These are phyloP conservation scores for Gnomoniopsis smithogilvyi DNA, from an alignment of 2,329 filamentous ascomycete species.

Conservation along the genomic window DNA sequence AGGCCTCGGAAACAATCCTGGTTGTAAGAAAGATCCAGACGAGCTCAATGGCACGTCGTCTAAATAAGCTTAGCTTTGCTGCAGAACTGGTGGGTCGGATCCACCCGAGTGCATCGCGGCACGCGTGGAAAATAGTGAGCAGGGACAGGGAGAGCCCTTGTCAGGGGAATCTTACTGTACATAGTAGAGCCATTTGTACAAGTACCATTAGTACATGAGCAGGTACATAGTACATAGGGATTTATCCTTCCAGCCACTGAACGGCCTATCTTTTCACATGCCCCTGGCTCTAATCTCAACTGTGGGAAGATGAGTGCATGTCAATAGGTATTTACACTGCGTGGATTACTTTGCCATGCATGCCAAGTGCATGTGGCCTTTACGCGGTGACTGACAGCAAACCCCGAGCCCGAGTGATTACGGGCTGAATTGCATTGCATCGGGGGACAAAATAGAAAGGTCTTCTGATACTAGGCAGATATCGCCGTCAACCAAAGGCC, in stretches of 20 bases:
- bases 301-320: background rate
- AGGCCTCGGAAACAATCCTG: background rate
- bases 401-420: background rate
- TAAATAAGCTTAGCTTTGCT: slow-evolving; percentile 12
- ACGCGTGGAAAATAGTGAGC: background rate
- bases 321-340: too few species aligned
- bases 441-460: background rate
- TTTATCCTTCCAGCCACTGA: background rate
- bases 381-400: background rate
- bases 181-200: background rate
- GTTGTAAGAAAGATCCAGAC: background rate
- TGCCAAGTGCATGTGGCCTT: background rate
- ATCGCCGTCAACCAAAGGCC: too few species aligned
- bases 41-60: background rate
- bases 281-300: background rate
- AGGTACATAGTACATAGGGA: background rate
- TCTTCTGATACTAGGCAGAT: too few species aligned
- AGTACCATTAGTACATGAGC: background rate
- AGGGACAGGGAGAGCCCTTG: background rate
- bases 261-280: background rate
- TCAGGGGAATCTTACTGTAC: background rate
- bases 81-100: slow-evolving; percentile 6
- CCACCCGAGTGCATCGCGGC: slow-evolving; percentile 10
- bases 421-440: background rate
- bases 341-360: background rate